phyloP scores from a whole-genome alignment of 352 stramenopile genomes.

The Phytophthora citrophthora region DNA sequence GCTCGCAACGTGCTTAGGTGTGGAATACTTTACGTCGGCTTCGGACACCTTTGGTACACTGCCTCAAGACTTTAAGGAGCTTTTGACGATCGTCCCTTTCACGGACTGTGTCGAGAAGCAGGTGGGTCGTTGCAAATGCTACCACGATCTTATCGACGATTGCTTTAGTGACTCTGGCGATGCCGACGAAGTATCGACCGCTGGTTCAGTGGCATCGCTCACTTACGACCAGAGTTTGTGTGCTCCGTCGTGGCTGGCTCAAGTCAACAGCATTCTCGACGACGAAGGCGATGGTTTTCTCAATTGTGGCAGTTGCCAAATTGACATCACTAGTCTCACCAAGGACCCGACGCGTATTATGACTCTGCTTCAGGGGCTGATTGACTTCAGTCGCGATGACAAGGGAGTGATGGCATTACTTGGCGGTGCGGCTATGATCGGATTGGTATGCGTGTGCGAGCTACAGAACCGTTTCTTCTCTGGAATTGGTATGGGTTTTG shows the following conservation, averaged over 20 bases:
- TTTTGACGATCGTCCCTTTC: slow-evolving; percentile 58
- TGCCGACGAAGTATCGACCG: slow-evolving; percentile 45
- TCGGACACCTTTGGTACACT: slow-evolving; percentile 63
- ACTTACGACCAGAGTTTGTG: slow-evolving; percentile 70
- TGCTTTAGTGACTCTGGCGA: slow-evolving; percentile 53
- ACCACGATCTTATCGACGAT: slow-evolving; percentile 49
- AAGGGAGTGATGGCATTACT: slow-evolving; percentile 39
- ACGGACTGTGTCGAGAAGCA: slow-evolving; percentile 45
- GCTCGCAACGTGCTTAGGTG: slow-evolving; percentile 71
- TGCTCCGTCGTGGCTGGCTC: slow-evolving; percentile 50
- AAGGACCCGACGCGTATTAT: slow-evolving; percentile 51
- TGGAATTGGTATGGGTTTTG: slow-evolving; percentile 76
- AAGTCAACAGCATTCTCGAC: slow-evolving; percentile 60
- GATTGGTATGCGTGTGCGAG: slow-evolving; percentile 68
- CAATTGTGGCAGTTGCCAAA: slow-evolving; percentile 77
- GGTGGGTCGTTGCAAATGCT: slow-evolving; percentile 53
- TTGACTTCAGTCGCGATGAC: slow-evolving; percentile 46
- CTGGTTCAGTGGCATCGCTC: slow-evolving; percentile 26
- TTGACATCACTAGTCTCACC: slow-evolving; percentile 75
- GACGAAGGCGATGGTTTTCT: slow-evolving; percentile 55
- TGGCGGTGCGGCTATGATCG: slow-evolving; percentile 66
- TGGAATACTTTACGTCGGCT: slow-evolving; percentile 50
- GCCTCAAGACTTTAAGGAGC: slow-evolving; percentile 73
- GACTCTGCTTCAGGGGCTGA: slow-evolving; percentile 58
- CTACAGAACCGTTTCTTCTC: slow-evolving; percentile 76